phyloP scores from a whole-genome alignment of 306 rosid species.

The Macrotyloma uniflorum region DNA sequence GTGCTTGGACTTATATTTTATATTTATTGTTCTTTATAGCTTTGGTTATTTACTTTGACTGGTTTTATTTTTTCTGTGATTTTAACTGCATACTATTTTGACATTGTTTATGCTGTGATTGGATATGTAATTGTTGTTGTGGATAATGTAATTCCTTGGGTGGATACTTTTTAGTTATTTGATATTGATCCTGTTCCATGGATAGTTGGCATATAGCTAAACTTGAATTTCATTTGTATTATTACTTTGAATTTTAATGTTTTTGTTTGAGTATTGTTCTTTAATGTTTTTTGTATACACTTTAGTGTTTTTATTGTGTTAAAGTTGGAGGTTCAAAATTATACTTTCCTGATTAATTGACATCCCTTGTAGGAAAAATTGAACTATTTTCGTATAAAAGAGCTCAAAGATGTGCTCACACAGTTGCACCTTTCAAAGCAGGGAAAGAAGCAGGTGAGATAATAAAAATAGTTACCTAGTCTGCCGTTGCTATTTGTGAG shows the following conservation, averaged over 20 bases:
- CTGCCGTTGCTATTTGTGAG: constrained; percentile 12
- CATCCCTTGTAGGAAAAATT: constrained; percentile 64
- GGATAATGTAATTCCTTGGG: not conserved
- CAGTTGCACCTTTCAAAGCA: constrained; percentile 92
- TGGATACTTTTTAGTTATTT: not conserved
- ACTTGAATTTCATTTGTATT: constrained; percentile 13
- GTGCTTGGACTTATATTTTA: not conserved
- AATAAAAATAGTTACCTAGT: constrained; percentile 28
- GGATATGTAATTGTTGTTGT: not conserved
- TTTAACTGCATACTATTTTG: not conserved
- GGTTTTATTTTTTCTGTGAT: not conserved
- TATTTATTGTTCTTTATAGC: not conserved
- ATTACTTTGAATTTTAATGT: not conserved
- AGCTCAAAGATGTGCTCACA: constrained; percentile 93
- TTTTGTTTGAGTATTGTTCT: not conserved
- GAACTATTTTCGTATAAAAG: constrained; percentile 84
- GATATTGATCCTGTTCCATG: not conserved
- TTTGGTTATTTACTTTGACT: not conserved
- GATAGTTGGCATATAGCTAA: not conserved
- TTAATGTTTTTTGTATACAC: too few species aligned
- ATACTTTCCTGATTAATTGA: not conserved
- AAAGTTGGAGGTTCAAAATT: not conserved
- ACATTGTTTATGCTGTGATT: not conserved
- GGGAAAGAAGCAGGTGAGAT: constrained; percentile 95
- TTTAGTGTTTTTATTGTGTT: constrained; percentile 29